Conservation (phyloP, 2,329 filamentous ascomycete species). For the Elsinoe australis region DNA sequence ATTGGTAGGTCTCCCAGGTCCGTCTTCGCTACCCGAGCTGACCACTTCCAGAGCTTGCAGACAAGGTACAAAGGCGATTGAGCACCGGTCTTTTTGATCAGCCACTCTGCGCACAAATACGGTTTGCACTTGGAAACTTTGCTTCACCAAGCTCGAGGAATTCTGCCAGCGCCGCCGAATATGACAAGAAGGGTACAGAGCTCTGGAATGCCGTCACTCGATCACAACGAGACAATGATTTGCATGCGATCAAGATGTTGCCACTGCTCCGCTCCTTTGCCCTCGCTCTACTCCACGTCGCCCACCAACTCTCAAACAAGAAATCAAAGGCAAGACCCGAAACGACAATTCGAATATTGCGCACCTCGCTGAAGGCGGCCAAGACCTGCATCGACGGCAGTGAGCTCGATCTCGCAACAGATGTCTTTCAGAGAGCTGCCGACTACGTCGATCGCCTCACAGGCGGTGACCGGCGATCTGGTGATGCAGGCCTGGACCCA, state of each 20-base stretch:
- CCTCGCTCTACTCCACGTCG: conserved; percentile 59
- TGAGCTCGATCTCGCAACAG: conserved; percentile 51
- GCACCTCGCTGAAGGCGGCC: conserved; percentile 58
- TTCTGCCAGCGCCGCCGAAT: conserved; percentile 35
- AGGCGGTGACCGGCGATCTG: conserved; percentile 23
- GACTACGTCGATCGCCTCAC: conserved; percentile 35
- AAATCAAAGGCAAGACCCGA: conserved; percentile 26
- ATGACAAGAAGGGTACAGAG: conserved; percentile 50
- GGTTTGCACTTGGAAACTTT: neutral
- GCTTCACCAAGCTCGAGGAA: neutral
- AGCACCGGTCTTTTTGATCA: conserved; percentile 3
- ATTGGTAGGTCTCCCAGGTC: neutral
- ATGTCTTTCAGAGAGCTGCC: conserved; percentile 57
- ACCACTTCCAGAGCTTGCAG: conserved; percentile 5
- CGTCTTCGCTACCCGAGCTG: neutral
- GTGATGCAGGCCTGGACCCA: conserved; percentile 20
- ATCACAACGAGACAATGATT: conserved; percentile 27
- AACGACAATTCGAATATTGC: conserved; percentile 50
- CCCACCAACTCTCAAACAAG: conserved; percentile 33
- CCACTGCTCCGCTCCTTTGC: conserved; percentile 48
- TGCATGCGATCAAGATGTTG: conserved; percentile 21
- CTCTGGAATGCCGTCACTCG: conserved; percentile 63
- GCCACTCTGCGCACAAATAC: conserved; percentile 14
- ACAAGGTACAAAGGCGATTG: neutral
- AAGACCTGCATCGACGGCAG: conserved; percentile 54